These are phyloP conservation scores for Starmerella floricola DNA, from an alignment of 805 yeast genomes.

Conservation along the genomic window DNA sequence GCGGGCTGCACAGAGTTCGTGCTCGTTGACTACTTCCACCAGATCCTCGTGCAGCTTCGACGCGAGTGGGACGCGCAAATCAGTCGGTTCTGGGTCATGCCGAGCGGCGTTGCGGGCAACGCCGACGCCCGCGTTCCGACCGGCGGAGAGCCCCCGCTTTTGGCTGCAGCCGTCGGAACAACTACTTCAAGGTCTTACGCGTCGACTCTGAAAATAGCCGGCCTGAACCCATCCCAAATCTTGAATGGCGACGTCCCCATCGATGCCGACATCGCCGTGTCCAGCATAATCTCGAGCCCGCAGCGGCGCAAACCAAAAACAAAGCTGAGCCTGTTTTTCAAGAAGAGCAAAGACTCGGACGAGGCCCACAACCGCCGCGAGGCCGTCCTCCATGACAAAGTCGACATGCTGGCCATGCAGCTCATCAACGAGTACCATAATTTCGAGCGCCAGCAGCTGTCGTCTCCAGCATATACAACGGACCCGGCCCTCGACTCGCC, in stretches of 20 bases:
- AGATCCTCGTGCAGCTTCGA: conserved; percentile 37
- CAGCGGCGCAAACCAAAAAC: conserved; percentile 9
- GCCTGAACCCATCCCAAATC: conserved; percentile 3
- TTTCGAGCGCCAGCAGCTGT: not conserved
- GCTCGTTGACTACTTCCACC: conserved; percentile 21
- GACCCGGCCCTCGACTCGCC: not conserved
- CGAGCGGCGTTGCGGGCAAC: conserved; percentile 11
- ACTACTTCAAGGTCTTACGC: no score
- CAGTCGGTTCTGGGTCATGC: conserved; percentile 28
- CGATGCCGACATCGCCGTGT: conserved; percentile 20
- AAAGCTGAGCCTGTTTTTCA: conserved; percentile 11
- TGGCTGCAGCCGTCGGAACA: no score
- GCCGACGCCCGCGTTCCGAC: conserved; percentile 23
- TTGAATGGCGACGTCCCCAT: conserved; percentile 25
- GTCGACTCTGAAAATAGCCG: not conserved
- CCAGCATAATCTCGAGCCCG: conserved; percentile 18
- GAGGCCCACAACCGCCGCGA: conserved; percentile 9
- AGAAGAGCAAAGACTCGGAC: not conserved
- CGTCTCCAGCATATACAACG: not conserved
- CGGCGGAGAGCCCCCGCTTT: conserved; percentile 29
- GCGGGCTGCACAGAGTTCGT: conserved; percentile 23
- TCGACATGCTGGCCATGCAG: conserved; percentile 28
- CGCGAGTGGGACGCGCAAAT: conserved; percentile 38
- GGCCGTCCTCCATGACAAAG: conserved; percentile 20
- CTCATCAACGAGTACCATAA: conserved; percentile 24